phyloP scores from a whole-genome alignment of 768 basidiomycete species.

The Kwoniella bestiolae region DNA sequence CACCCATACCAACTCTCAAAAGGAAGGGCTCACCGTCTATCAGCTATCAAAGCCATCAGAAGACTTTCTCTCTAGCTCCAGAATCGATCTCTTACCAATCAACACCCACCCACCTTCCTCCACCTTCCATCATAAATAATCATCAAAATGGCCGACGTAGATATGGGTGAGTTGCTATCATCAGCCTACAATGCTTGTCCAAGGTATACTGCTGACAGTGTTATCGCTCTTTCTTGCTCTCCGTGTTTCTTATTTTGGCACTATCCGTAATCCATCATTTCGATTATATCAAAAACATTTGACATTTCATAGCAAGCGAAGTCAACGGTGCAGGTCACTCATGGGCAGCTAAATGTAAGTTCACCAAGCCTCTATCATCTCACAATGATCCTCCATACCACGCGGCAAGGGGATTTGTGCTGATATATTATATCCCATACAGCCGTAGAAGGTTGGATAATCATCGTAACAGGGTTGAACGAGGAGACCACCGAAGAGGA shows the following conservation, averaged over 20 bases:
- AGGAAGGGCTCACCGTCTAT: too few species aligned
- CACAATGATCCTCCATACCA: too few species aligned
- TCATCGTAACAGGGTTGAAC: conserved; percentile 92
- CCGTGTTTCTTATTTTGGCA: too few species aligned
- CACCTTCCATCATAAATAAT: background rate
- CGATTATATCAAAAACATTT: too few species aligned
- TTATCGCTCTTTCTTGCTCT: too few species aligned
- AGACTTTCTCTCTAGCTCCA: background rate
- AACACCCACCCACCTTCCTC: background rate
- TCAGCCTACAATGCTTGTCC: too few species aligned
- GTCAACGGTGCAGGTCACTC: conserved; percentile 22
- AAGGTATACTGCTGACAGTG: background rate
- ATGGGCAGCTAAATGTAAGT: conserved; percentile 51
- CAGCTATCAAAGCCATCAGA: too few species aligned
- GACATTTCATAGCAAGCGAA: conserved; percentile 19
- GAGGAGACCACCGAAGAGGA: conserved; percentile 99
- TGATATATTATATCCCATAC: conserved; percentile 6
- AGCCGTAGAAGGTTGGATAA: conserved; percentile 99
- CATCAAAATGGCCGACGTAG: conserved; percentile 43
- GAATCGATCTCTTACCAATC: too few species aligned
- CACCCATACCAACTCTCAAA: too few species aligned
- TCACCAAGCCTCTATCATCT: background rate
- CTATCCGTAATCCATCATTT: too few species aligned
- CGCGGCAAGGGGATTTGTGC: too few species aligned
- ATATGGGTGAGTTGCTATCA: conserved; percentile 48